Evolutionary conservation across 257 asterid genomes (phyloP).

Genomic region (Craterostigma plantagineum): DNA sequence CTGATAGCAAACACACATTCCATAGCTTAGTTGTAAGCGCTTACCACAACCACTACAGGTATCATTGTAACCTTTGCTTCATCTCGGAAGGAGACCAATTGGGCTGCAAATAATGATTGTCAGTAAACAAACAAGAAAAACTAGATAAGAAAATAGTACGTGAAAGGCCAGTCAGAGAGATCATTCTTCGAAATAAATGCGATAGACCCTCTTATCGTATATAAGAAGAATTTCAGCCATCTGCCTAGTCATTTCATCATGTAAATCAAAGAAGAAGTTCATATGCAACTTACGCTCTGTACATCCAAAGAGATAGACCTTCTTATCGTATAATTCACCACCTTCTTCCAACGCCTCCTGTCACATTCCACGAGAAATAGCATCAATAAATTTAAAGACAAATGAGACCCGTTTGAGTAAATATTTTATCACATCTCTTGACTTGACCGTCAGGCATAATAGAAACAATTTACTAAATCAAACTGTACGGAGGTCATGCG

Average conservation of each 20-base stretch:
- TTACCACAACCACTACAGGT: conserved; percentile 69
- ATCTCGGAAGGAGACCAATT: conserved; percentile 31
- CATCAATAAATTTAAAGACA: conserved; percentile 3
- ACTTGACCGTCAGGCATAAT: conserved; percentile 2
- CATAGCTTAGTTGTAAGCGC: conserved; percentile 9
- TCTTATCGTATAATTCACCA: conserved; percentile 45
- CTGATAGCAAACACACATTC: too few relatives aligned
- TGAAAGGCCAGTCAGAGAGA: not conserved
- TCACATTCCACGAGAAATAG: conserved; percentile 9
- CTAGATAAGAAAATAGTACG: not conserved
- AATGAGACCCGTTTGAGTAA: not conserved
- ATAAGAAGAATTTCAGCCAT: not conserved
- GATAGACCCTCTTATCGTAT: too few relatives aligned
- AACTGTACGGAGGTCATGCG: not conserved
- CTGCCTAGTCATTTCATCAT: not conserved
- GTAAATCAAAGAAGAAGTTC: not conserved
- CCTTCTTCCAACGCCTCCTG: conserved; percentile 95
- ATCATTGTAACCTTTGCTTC: conserved; percentile 32
- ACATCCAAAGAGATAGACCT: conserved; percentile 75
- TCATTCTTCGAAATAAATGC: not conserved
- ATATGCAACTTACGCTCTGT: conserved; percentile 63
- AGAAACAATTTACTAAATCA: not conserved
- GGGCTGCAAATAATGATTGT: conserved; percentile 29
- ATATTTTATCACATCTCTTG: not conserved
- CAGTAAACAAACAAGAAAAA: not conserved